Evolutionary conservation across 148 eudicot genomes (phyloP).

Genomic region (Nepenthes mirabilis): DNA sequence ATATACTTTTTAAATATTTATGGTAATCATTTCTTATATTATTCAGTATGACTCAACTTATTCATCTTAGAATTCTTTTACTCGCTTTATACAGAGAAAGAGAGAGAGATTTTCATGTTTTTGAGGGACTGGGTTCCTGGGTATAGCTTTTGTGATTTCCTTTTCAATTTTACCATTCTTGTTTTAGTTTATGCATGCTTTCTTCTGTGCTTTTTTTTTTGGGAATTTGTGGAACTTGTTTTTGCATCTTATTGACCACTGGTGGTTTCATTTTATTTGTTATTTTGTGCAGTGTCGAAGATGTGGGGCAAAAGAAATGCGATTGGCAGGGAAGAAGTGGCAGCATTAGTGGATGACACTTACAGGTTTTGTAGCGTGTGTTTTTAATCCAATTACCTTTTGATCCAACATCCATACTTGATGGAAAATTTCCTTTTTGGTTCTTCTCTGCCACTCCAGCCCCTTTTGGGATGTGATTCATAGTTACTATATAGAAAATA

Average conservation of each 20-base stretch:
- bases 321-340: slow-evolving; percentile 69
- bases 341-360: slow-evolving; percentile 76
- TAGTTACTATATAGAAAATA: too few species aligned
- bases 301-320: slow-evolving; percentile 70
- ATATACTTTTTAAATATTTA: too few species aligned
- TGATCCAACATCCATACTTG: too few species aligned
- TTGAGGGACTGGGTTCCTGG: too few species aligned
- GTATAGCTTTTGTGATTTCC: too few species aligned
- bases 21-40: too few species aligned
- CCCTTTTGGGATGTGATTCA: not conserved
- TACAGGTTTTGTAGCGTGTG: slow-evolving; percentile 42
- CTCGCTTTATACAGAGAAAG: too few species aligned
- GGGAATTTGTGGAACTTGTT: not conserved
- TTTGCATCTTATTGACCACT: not conserved
- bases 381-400: not conserved
- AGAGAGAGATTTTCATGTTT: too few species aligned
- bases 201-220: not conserved
- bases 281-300: slow-evolving; percentile 38
- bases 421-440: not conserved
- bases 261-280: not conserved
- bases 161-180: too few species aligned
- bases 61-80: too few species aligned
- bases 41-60: too few species aligned
- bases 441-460: not conserved
- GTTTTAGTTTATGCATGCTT: not conserved